Percentiles rank a stretch among this genome's conserved stretches.
Conservation (phyloP, 2,329 filamentous ascomycete species). For the Drechslerella dactyloides region DNA sequence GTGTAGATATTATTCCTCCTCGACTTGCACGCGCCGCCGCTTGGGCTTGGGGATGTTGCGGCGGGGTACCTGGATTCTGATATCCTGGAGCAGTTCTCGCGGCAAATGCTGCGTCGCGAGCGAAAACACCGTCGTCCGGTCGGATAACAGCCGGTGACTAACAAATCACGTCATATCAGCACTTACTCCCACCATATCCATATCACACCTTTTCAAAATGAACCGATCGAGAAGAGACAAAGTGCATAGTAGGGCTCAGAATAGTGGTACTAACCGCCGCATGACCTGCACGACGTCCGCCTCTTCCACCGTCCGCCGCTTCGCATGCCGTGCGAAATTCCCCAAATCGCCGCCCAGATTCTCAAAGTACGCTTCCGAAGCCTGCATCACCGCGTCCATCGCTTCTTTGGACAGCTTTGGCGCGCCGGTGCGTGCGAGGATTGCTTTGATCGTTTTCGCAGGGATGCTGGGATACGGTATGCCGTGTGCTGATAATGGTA, state of each 20-base stretch:
- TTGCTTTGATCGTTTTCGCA: slow-evolving; percentile 71
- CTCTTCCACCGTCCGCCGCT: slow-evolving; percentile 83
- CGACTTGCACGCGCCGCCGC: slow-evolving; percentile 18
- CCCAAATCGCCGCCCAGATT: slow-evolving; percentile 80
- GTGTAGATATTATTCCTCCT: slow-evolving; percentile 6
- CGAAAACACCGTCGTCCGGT: slow-evolving; percentile 77
- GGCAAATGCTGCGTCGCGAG: slow-evolving; percentile 84
- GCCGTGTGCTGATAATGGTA: slow-evolving; percentile 71
- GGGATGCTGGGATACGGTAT: slow-evolving; percentile 78
- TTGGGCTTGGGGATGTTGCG: slow-evolving; percentile 23
- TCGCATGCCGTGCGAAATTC: slow-evolving; percentile 80
- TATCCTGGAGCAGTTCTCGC: slow-evolving; percentile 79
- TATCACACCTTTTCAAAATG: too few relatives aligned
- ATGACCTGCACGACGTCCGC: slow-evolving; percentile 81
- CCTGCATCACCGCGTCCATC: slow-evolving; percentile 75
- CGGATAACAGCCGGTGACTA: slow-evolving; percentile 78
- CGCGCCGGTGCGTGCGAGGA: slow-evolving; percentile 56
- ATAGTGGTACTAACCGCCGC: slow-evolving; percentile 75
- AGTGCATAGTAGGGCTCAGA: too few relatives aligned
- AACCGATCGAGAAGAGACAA: too few relatives aligned
- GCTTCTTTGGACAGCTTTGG: slow-evolving; percentile 71
- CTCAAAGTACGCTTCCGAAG: slow-evolving; percentile 91
- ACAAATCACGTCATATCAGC: slow-evolving; percentile 52
- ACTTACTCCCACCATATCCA: slow-evolving; percentile 53
- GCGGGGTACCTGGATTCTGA: slow-evolving; percentile 68